phyloP scores from a whole-genome alignment of 164 flowering plant species.

The Tetracentron sinense region DNA sequence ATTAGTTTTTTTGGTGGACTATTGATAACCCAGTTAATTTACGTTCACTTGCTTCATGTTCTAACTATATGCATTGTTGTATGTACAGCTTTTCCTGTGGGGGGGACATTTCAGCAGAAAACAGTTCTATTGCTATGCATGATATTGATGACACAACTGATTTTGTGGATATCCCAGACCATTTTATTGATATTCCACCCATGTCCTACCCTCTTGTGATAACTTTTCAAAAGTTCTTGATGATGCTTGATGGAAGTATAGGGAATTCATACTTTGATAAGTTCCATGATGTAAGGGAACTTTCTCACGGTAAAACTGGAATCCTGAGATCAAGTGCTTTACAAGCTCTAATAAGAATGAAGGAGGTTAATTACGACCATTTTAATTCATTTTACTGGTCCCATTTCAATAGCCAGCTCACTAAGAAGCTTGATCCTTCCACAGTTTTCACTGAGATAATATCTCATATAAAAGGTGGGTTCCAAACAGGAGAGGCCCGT shows the following conservation, averaged over 20 bases:
- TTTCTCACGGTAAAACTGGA: slow-evolving; percentile 13
- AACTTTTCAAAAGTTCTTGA: slow-evolving; percentile 62
- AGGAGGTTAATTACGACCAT: slow-evolving; percentile 54
- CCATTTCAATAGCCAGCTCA: slow-evolving; percentile 47
- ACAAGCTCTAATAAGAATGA: slow-evolving; percentile 40
- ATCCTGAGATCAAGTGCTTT: slow-evolving; percentile 38
- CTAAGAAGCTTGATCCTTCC: slow-evolving; percentile 56
- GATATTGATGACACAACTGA: slow-evolving; percentile 34
- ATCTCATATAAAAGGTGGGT: slow-evolving; percentile 71
- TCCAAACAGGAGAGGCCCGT: slow-evolving; percentile 19
- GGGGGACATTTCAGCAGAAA: slow-evolving; percentile 17
- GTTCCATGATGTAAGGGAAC: slow-evolving; percentile 29
- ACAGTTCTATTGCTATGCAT: slow-evolving; percentile 30
- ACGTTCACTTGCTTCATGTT: too few relatives aligned
- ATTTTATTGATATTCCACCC: slow-evolving; percentile 39
- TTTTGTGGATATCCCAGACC: slow-evolving; percentile 55
- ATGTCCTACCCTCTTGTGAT: slow-evolving; percentile 60
- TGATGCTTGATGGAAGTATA: slow-evolving; percentile 77
- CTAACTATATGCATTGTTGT: background rate
- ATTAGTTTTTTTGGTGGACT: too few relatives aligned
- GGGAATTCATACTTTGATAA: slow-evolving; percentile 56
- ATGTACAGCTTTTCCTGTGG: slow-evolving; percentile 43
- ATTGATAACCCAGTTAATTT: too few relatives aligned
- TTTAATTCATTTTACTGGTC: slow-evolving; percentile 71
- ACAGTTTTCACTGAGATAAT: slow-evolving; percentile 71